Conservation (phyloP, 257 asterid genomes). For the Nicotiana tomentosiformis region DNA sequence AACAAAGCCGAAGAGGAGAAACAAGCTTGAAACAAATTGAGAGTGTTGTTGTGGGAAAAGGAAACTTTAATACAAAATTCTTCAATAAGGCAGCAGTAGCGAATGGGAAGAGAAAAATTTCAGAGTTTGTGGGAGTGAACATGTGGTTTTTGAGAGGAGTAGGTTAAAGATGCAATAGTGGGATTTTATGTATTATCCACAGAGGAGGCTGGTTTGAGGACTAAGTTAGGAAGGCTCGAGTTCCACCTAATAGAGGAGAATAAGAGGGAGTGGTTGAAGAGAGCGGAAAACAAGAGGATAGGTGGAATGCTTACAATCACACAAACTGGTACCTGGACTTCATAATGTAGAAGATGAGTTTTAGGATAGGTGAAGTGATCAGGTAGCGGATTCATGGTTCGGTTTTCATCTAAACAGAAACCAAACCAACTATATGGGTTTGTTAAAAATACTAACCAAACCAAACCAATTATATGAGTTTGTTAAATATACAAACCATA, state of each 20-base stretch:
- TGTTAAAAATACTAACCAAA: too few species aligned
- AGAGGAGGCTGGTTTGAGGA: background rate
- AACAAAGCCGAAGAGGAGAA: background rate
- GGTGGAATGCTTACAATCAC: background rate
- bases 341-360: background rate
- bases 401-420: too few species aligned
- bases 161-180: background rate
- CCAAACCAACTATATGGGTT: too few species aligned
- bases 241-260: background rate
- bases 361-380: background rate
- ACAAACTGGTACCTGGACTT: background rate
- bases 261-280: background rate
- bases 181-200: background rate
- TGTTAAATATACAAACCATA: too few species aligned
- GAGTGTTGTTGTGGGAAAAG: background rate
- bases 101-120: too few species aligned
- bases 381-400: background rate
- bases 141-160: background rate
- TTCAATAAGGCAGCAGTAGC: too few species aligned
- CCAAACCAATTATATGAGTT: too few species aligned
- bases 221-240: background rate
- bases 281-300: background rate
- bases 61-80: background rate
- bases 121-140: too few species aligned
- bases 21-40: background rate